Percentiles rank a stretch among this genome's conserved stretches.
phyloP scores from a whole-genome alignment of 306 rosid genomes.

The Begonia masoniana region DNA sequence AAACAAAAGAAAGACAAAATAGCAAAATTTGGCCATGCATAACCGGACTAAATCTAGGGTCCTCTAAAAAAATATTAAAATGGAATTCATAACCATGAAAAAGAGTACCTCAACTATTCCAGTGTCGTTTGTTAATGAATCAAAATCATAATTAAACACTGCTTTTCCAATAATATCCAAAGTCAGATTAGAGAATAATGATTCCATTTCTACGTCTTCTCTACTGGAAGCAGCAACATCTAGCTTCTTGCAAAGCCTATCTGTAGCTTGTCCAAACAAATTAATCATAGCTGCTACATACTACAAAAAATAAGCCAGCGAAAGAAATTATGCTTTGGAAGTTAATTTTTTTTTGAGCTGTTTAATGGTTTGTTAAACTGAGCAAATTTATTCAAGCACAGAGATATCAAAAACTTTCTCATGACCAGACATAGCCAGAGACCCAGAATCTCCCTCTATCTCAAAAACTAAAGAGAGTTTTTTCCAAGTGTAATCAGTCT shows the following conservation, averaged over 20 bases:
- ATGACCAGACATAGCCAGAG: no score
- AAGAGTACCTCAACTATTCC: conserved; percentile 85
- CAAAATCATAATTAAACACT: conserved; percentile 91
- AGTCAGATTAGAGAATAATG: conserved; percentile 90
- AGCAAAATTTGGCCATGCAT: conserved; percentile 9
- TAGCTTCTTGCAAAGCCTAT: conserved; percentile 84
- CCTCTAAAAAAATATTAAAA: conserved; percentile 6
- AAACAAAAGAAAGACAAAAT: conserved; percentile 13
- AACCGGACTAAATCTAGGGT: conserved; percentile 3
- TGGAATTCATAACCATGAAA: conserved; percentile 4
- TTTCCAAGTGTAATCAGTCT: no score
- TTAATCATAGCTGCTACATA: conserved; percentile 85
- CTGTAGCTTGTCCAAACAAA: conserved; percentile 93
- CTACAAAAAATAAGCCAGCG: conserved; percentile 27
- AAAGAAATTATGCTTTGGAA: conserved; percentile 12
- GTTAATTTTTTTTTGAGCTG: not conserved
- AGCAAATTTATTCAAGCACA: no score
- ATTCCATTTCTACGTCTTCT: conserved; percentile 95
- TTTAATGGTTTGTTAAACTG: not conserved
- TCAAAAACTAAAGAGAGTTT: no score
- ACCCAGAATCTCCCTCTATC: no score
- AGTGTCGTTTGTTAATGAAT: conserved; percentile 74
- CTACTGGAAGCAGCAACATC: conserved; percentile 77
- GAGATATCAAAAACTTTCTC: no score
- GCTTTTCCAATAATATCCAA: conserved; percentile 93